These are phyloP conservation scores for Nemania sp. DNA, from an alignment of 2,329 filamentous ascomycete species.

Conservation along the genomic window DNA sequence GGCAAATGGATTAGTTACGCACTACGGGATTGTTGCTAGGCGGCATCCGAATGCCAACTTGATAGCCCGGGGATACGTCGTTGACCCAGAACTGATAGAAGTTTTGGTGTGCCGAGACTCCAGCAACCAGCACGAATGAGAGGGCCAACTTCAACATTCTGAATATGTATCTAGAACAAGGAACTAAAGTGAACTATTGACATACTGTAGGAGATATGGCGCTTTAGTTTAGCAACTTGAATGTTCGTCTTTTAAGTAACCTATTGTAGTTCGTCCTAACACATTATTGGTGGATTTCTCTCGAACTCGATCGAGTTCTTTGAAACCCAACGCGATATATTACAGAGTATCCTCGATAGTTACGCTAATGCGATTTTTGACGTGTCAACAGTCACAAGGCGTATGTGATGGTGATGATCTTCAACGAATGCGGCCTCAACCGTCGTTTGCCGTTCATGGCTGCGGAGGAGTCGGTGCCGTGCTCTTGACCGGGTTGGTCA, in stretches of 20 bases:
- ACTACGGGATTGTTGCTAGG: conserved; percentile 49
- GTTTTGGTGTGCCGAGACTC: conserved; percentile 55
- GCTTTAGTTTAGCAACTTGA: background rate
- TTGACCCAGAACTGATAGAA: conserved; percentile 58
- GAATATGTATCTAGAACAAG: background rate
- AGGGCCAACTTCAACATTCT: conserved; percentile 47
- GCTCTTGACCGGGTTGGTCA: conserved; percentile 6
- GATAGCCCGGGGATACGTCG: conserved; percentile 51
- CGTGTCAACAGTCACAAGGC: background rate
- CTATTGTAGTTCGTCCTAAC: background rate
- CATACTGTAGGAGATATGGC: too few relatives aligned
- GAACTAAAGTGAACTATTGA: background rate
- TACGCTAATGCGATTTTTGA: background rate
- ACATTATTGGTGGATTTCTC: conserved; percentile 16
- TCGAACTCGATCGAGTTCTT: background rate
- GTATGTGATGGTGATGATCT: background rate
- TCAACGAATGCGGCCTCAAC: background rate
- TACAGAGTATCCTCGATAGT: background rate
- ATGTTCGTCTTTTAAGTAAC: background rate
- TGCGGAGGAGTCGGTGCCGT: conserved; percentile 15
- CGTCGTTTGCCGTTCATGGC: conserved; percentile 12
- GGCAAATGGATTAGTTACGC: conserved; percentile 16
- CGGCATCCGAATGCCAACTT: conserved; percentile 49
- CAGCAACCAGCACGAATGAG: conserved; percentile 44
- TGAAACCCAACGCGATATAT: background rate